Evolutionary conservation across 768 basidiomycete species (phyloP), one percentile per base, ranked within the genome.

Genomic region (Kwoniella sp.): DNA sequence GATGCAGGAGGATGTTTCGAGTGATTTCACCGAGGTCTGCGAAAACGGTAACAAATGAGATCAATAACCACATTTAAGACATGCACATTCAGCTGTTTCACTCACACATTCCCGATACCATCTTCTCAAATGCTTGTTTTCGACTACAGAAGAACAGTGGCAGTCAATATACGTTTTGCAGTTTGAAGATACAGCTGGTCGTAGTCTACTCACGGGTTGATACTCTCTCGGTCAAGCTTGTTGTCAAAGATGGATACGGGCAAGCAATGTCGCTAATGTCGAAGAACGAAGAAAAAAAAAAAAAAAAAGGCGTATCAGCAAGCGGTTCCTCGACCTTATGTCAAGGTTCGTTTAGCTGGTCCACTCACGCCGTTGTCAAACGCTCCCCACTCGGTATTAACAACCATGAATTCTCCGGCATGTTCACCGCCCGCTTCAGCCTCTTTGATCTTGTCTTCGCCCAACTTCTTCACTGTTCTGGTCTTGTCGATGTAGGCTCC

Each of bases 341-440:
- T 33, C 33, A 15, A 48, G 12, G 29, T 21, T 22, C 15, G 6
- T 13, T 19, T 15, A 50, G 40, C 40, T 44, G 9, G 22, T n/a
- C n/a, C 40, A 80, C 87, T 70, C 77, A 92, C 92, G 54, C 87
- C 85, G 80, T 96, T 98, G 80, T 99, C 91, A 82, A 98, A 96
- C 25, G 87, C 96, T 65, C 96, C 96, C 96, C 95, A 98, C 82
- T 98, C 96, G 7, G 91, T 91, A 82, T 99, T 99, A 60, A 98
- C 86, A 59, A 97, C 85, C 96, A 99, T 99, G 68, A 85, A 81
- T 21, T 79, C 70, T 49, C 80, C 77, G n/a, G 75, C 80, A 37
- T 74, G 71, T 30, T 85, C 83, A 9, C 83, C 81, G 10, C 83
- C 67, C 58, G 68, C 63, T 63, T 70, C 68, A 30, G 68, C 71